A percentile compares a stretch with the other conserved stretches of the same genome.
Evolutionary conservation across 345 rosid genomes (phyloP).

Genomic region (Lepidium africanum): DNA sequence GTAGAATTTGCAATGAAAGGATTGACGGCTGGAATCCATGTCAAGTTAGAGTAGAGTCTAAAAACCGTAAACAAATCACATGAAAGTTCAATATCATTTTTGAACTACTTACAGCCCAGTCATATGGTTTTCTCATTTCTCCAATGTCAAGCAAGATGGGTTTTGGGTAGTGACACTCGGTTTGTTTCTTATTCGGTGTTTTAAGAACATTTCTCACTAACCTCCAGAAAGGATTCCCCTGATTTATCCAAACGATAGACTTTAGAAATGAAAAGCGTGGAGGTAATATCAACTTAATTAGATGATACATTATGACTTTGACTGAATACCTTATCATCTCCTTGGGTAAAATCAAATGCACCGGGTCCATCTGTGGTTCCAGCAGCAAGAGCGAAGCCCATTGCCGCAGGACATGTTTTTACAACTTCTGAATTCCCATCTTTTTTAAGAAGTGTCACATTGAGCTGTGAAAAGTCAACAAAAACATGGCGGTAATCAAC

Average conservation of each 20-base stretch:
- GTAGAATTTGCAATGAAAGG: conserved; percentile 86
- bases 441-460: conserved; percentile 49
- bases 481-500: conserved; percentile 74
- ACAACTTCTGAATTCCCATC: conserved; percentile 67
- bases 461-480: conserved; percentile 81
- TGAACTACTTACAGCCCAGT: conserved; percentile 78
- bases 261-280: conserved; percentile 7
- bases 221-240: conserved; percentile 98
- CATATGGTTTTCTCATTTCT: conserved; percentile 91
- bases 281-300: conserved; percentile 1
- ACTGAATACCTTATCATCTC: conserved; percentile 67
- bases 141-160: conserved; percentile 98
- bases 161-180: conserved; percentile 81
- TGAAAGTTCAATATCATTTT: background rate
- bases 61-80: background rate
- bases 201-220: conserved; percentile 70
- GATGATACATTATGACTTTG: background rate
- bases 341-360: conserved; percentile 97
- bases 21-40: conserved; percentile 67
- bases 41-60: conserved; percentile 9
- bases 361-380: conserved; percentile 99
- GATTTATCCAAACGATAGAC: conserved; percentile 10
- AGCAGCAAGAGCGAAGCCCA: conserved; percentile 97
- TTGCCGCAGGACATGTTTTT: conserved; percentile 93
- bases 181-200: conserved; percentile 60